Percentiles rank a stretch among this genome's conserved stretches.
These are phyloP conservation scores for Immersiporthe knoxdaviesiana DNA, from an alignment of 2,329 filamentous ascomycete genomes.

Conservation along the genomic window DNA sequence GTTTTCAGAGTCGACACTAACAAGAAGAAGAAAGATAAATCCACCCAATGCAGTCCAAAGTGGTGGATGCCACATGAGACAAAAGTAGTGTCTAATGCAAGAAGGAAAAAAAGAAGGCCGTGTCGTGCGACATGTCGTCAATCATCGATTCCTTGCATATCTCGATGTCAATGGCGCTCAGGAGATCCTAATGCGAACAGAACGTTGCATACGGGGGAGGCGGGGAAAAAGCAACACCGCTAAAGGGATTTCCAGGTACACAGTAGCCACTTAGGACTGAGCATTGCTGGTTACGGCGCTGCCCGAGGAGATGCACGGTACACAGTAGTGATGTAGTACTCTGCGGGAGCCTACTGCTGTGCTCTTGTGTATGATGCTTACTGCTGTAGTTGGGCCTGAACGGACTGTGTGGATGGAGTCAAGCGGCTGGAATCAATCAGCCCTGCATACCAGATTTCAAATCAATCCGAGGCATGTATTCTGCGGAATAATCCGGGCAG, in stretches of 20 bases:
- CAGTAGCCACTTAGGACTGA: no score
- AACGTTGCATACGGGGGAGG: neutral
- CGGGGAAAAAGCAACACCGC: neutral
- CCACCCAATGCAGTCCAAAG: neutral
- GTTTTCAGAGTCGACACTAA: neutral
- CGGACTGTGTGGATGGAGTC: neutral
- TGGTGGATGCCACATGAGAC: neutral
- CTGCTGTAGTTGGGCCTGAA: no score
- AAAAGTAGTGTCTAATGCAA: neutral
- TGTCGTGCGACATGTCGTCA: neutral
- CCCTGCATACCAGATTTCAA: neutral
- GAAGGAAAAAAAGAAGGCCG: neutral
- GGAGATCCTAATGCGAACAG: neutral
- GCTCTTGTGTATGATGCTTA: neutral
- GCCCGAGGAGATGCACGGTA: neutral
- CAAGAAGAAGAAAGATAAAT: no score
- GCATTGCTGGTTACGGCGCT: no score
- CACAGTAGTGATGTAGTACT: neutral
- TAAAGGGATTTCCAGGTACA: neutral
- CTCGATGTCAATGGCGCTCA: slow-evolving; percentile 1
- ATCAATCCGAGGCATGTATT: neutral
- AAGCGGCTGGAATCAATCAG: neutral
- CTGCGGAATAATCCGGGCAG: neutral
- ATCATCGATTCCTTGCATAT: neutral
- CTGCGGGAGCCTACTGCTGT: neutral